phyloP scores from a whole-genome alignment of 441 rosid species.

The Euphorbia celastroides region DNA sequence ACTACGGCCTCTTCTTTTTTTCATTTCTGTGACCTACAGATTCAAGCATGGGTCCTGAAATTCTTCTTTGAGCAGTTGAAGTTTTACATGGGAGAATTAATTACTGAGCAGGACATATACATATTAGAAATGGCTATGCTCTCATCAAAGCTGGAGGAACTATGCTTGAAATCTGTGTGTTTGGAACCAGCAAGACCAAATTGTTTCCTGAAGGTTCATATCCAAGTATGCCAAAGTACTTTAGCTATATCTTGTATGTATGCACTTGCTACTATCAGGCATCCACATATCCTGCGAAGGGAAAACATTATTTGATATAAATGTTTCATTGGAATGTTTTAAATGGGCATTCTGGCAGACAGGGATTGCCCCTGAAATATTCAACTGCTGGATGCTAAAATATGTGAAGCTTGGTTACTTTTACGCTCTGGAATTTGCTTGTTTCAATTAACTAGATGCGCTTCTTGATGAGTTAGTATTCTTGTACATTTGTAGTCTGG shows the following conservation, averaged over 20 bases:
- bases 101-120: no score
- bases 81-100: no score
- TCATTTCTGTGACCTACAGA: neutral
- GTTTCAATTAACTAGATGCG: neutral
- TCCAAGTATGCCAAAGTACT: neutral
- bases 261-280: no score
- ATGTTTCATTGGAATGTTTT: neutral
- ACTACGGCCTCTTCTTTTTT: neutral
- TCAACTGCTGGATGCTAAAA: neutral
- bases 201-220: no score
- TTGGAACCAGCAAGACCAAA: no score
- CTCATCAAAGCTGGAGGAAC: no score
- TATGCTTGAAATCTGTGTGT: no score
- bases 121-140: no score
- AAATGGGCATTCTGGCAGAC: neutral
- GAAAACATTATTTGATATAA: neutral
- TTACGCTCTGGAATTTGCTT: neutral
- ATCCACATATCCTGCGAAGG: neutral
- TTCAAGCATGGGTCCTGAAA: neutral
- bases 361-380: neutral
- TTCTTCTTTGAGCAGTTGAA: no score
- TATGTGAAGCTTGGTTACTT: neutral
- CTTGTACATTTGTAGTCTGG: slow-evolving; percentile 24
- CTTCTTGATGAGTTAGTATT: slow-evolving; percentile 8
- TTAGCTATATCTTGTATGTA: neutral